These are phyloP conservation scores for Agrocybe praecox DNA, from an alignment of 768 basidiomycete genomes.

Conservation along the genomic window DNA sequence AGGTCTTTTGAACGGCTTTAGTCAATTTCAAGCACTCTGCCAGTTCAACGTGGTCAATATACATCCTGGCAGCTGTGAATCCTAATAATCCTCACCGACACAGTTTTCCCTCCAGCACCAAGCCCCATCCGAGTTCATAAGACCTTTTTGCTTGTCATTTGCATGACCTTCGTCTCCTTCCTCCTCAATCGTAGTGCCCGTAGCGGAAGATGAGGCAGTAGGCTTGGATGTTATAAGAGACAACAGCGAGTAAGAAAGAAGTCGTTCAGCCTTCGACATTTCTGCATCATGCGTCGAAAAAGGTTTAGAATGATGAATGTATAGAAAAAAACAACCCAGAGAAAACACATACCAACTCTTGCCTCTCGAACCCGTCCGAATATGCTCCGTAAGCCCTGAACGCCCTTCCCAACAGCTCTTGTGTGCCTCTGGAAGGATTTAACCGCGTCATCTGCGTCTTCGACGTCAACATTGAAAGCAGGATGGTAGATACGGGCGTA, in stretches of 20 bases:
- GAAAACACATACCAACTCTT: slow-evolving; percentile 53
- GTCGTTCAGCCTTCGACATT: slow-evolving; percentile 76
- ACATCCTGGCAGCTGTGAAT: background rate
- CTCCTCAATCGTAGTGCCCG: slow-evolving; percentile 53
- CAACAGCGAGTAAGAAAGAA: slow-evolving; percentile 72
- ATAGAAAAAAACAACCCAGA: too few species aligned
- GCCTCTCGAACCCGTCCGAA: slow-evolving; percentile 68
- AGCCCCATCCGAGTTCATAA: slow-evolving; percentile 72
- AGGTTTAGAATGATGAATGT: background rate
- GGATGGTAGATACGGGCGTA: slow-evolving; percentile 84
- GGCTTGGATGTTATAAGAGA: slow-evolving; percentile 76
- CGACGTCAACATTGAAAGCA: slow-evolving; percentile 77
- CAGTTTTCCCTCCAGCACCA: slow-evolving; percentile 90
- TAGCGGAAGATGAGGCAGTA: slow-evolving; percentile 47
- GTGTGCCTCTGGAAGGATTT: slow-evolving; percentile 69
- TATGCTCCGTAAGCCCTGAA: slow-evolving; percentile 64
- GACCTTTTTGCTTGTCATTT: slow-evolving; percentile 45
- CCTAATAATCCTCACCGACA: slow-evolving; percentile 43
- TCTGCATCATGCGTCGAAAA: slow-evolving; percentile 42
- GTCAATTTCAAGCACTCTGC: slow-evolving; percentile 80
- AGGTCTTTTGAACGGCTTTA: slow-evolving; percentile 75
- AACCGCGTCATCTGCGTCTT: slow-evolving; percentile 63
- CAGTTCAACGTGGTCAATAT: background rate
- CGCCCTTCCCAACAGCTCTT: slow-evolving; percentile 65
- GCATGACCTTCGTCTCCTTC: slow-evolving; percentile 27